Evolutionary conservation across 1,139 yeast species (phyloP).

Genomic region (Kodamaea anthophila): DNA sequence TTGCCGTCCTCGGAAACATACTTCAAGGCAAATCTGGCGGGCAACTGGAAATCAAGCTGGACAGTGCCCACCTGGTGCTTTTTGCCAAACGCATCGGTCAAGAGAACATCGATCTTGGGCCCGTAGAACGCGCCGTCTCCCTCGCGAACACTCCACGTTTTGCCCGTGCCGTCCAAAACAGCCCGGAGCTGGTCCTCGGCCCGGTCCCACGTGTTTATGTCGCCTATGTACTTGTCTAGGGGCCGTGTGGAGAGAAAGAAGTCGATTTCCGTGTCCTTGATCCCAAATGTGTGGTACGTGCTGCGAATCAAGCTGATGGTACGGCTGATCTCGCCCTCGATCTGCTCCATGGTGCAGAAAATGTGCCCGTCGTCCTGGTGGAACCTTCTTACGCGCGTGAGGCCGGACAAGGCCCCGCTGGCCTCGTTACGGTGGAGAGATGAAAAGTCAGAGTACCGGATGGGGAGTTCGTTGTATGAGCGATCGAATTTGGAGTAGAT

Average conservation of each 20-base stretch:
- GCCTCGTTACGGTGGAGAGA: constrained; percentile 94
- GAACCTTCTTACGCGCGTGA: constrained; percentile 91
- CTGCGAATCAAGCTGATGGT: constrained; percentile 72
- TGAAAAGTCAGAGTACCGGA: constrained; percentile 86
- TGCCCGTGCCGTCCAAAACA: constrained; percentile 56
- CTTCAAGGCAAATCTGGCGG: constrained; percentile 71
- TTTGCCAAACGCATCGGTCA: constrained; percentile 77
- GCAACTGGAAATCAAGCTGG: constrained; percentile 92
- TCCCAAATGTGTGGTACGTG: constrained; percentile 75
- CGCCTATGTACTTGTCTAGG: constrained; percentile 75
- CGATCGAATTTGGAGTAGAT: constrained; percentile 78
- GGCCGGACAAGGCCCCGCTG: constrained; percentile 89
- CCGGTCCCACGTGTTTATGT: constrained; percentile 70
- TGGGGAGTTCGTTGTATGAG: constrained; percentile 84
- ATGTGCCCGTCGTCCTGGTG: constrained; percentile 99
- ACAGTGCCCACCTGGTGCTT: constrained; percentile 94
- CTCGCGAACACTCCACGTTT: constrained; percentile 66
- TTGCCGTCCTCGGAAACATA: constrained; percentile 50
- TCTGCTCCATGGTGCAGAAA: constrained; percentile 81
- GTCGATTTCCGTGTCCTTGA: constrained; percentile 47
- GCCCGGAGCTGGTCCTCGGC: constrained; percentile 71
- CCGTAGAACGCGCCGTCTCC: constrained; percentile 99
- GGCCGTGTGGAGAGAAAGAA: constrained; percentile 87
- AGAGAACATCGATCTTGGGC: constrained; percentile 84
- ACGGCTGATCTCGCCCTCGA: constrained; percentile 67